Base-by-base conservation (phyloP, 768 basidiomycete species). In the Psilocybe tampanensis region DNA sequence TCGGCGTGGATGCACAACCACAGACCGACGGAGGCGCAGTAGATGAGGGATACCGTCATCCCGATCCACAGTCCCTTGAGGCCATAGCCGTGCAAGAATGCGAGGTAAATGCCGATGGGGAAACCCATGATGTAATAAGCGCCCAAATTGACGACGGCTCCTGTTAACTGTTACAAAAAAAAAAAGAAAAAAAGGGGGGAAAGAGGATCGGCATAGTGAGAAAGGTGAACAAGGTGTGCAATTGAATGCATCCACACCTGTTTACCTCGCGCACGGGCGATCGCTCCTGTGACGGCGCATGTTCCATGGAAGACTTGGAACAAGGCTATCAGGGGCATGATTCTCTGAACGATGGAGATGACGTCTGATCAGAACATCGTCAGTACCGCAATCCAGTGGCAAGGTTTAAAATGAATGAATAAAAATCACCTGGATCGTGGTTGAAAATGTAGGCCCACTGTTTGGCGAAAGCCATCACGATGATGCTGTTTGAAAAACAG, bases 31-130 rank as follows among this genome's bases (percentile, higher is more conserved):
- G 78, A 68, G 0, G 85, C 73, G 42, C 78, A 75, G 70, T 86
- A 86, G 13, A 85, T 70, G 44, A 92, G 75, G 1, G 89, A 84
- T 4, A 82, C 65, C 0, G 90, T 90, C 39, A 95, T 74, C 12
- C 94, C 94, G 34, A 89, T 78, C 95, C 94, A 97, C 17, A 97
- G 80, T 0, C 95, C 95, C n/a, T 76, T 74, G 8, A 97, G 76
- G 0, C 77, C 84, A 68, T 82, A 77, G 9, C 66, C 69, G 45
- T 74, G 75, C 13, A 51, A 45, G 75, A 95, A 94, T 2, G 90
- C 80, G 3, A 95, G 84, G 72, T 82, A 90, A 50, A 94, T 72
- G 17, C 92, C 95, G 44, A 92, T 75, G 0, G 94, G 94, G 49
- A 96, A 88, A 62, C 87, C 92, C 59, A 95, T 72, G 55, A 88